These are phyloP conservation scores for Penicillium chermesinum DNA, from an alignment of 495 filamentous ascomycete species.

Conservation along the genomic window DNA sequence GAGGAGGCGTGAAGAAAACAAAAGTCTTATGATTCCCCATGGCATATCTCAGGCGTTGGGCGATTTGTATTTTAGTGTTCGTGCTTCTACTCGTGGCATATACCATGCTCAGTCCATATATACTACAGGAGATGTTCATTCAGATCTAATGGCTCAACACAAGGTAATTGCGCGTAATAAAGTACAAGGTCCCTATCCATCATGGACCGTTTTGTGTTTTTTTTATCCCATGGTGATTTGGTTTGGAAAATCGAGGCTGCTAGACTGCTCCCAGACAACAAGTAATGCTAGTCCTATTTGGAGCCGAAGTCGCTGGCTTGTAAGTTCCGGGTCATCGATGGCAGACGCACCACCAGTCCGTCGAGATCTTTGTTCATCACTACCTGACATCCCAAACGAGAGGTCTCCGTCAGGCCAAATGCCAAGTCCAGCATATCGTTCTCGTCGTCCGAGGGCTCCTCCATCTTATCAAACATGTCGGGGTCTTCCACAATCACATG, in stretches of 20 bases:
- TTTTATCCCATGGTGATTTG: not conserved
- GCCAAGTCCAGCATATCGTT: conserved; percentile 98
- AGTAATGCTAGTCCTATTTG: conserved; percentile 21
- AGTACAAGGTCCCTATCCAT: conserved; percentile 21
- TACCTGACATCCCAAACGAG: conserved; percentile 91
- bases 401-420: conserved; percentile 94
- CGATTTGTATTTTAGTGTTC: conserved; percentile 17
- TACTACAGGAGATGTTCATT: conserved; percentile 29
- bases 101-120: conserved; percentile 16
- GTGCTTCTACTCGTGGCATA: not conserved
- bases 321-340: conserved; percentile 90
- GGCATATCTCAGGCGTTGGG: conserved; percentile 40
- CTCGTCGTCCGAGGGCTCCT: conserved; percentile 92
- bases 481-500: conserved; percentile 88
- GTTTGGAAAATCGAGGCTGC: not conserved
- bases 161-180: conserved; percentile 16
- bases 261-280: not conserved
- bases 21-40: conserved; percentile 21
- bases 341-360: conserved; percentile 76
- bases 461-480: conserved; percentile 83
- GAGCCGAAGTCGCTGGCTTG: conserved; percentile 84
- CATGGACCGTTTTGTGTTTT: conserved; percentile 8
- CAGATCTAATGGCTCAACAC: conserved; percentile 16
- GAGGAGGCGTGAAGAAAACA: conserved; percentile 39
- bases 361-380: conserved; percentile 85